Base-by-base conservation (phyloP, 345 rosid genomes). In the Garcia nutans region DNA sequence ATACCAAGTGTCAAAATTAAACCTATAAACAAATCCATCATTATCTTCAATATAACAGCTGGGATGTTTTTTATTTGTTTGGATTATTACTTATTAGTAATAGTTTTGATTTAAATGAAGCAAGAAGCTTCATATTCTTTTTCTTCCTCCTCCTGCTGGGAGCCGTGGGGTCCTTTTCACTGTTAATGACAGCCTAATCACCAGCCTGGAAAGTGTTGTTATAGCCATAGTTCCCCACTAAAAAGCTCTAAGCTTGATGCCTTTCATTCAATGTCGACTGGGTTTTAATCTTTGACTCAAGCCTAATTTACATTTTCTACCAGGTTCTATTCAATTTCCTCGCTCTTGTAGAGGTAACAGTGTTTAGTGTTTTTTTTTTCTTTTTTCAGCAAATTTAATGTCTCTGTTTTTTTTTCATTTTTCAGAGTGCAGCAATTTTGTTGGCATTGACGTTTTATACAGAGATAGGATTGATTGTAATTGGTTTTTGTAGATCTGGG, bases 121-220 rank as follows among this genome's bases (percentile, higher is more conserved):
- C 20, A 68, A 41, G 81, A 68, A 73, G 70, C 56, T 55, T 79
- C 82, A 49, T 64, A 1, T 9, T 45, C 12, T 65, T 71, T 54
- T 54, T 41, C 71, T 24, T 37, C 3, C 7, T 60, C 28, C 5
- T 3, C 41, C 41, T 37, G 41, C 5, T 4, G 41, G 3, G 41
- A 6, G 41, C 6, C 11, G 70, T 87, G 85, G 88, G 86, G 81
- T 82, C 86, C 78, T 73, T 65, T 80, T 37, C 59, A 33, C 49
- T 52, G 61, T 84, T 78, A 82, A 78, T 86, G 93, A 86, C 95
- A 91, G 93, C 94, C 89, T 88, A 68, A 88, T 87, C 84, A 81
- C 86, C 99, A 91, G 95, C 97, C 97, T 95, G 99, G 90, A 90
- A 91, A 91, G 91, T 72, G 86, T 79, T 77, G 83, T 78, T 44